These are phyloP conservation scores for Trichoderma brevicompactum DNA, from an alignment of 2,329 filamentous ascomycete species.

Conservation along the genomic window DNA sequence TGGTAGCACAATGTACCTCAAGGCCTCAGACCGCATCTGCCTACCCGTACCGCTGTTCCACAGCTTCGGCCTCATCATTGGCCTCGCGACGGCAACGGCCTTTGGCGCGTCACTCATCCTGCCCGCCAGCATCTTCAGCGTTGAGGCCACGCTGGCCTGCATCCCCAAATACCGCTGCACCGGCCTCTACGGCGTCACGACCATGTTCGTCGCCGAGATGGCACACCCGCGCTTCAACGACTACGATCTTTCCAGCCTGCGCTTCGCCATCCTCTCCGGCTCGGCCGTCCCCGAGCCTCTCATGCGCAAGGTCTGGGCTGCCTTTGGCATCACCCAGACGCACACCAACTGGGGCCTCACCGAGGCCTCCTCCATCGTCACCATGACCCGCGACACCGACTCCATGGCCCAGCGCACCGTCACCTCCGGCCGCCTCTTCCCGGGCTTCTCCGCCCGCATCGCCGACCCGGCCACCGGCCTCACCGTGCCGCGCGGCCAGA, in stretches of 20 bases:
- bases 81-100: conserved; percentile 1
- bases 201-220: conserved; percentile 24
- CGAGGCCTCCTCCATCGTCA: conserved; percentile 12
- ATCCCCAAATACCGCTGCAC: conserved; percentile 16
- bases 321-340: conserved; percentile 12
- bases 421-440: conserved; percentile 20
- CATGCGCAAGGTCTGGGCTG: conserved; percentile 16
- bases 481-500: conserved; percentile 9
- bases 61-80: conserved; percentile 19
- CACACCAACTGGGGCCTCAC: conserved; percentile 19
- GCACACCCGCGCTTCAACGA: background rate
- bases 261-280: conserved; percentile 2
- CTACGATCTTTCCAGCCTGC: background rate
- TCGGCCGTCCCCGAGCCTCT: conserved; percentile 10
- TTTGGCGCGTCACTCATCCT: conserved; percentile 13
- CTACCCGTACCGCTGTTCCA: conserved; percentile 14
- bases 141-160: background rate
- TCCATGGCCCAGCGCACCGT: background rate
- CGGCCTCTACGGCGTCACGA: conserved; percentile 17
- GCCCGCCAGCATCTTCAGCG: conserved; percentile 8
- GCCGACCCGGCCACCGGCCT: background rate
- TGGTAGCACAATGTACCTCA: conserved; percentile 19
- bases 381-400: conserved; percentile 15
- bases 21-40: conserved; percentile 4
- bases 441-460: conserved; percentile 4